Percentiles rank a stretch among this genome's conserved stretches.
Evolutionary conservation across 495 filamentous ascomycete genomes (phyloP).

Genomic region (Penicillium roqueforti): DNA sequence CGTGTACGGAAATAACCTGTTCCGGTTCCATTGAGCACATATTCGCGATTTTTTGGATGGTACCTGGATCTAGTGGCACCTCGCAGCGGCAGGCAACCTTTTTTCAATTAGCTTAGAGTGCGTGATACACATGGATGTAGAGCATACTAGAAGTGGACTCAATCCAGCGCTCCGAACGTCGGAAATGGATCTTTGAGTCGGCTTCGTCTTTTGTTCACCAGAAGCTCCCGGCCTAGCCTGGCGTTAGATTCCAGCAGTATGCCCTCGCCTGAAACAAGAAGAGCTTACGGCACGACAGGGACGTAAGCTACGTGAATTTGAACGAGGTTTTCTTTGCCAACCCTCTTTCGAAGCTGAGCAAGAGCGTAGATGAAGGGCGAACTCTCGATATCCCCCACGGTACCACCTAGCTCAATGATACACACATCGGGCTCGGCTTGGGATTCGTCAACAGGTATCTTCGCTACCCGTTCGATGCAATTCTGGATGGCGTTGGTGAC

Average conservation of each 20-base stretch:
- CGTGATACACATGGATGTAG: not conserved
- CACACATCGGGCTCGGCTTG: conserved; percentile 77
- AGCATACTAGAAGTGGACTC: conserved; percentile 67
- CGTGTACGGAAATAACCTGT: conserved; percentile 76
- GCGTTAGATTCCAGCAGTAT: not conserved
- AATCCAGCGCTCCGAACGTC: conserved; percentile 73
- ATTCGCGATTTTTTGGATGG: conserved; percentile 76
- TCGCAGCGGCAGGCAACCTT: conserved; percentile 84
- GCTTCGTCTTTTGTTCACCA: conserved; percentile 86
- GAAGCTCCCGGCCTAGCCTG: conserved; percentile 23
- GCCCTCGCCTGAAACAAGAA: not conserved
- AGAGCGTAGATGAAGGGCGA: conserved; percentile 82
- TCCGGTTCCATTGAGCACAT: conserved; percentile 74
- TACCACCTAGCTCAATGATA: conserved; percentile 66
- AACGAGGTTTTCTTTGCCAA: conserved; percentile 71
- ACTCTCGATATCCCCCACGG: conserved; percentile 82
- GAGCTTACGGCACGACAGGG: conserved; percentile 49
- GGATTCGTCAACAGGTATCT: conserved; percentile 78
- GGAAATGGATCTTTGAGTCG: conserved; percentile 80
- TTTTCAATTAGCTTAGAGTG: not conserved
- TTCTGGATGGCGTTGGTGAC: conserved; percentile 81
- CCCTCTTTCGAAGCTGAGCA: conserved; percentile 61
- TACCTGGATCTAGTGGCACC: conserved; percentile 56
- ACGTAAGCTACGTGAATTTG: conserved; percentile 81
- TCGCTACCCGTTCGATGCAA: conserved; percentile 79